Evolutionary conservation across 768 basidiomycete genomes (phyloP), one percentile per base, ranked within the genome.

Genomic region (Naematelia aurantialba): DNA sequence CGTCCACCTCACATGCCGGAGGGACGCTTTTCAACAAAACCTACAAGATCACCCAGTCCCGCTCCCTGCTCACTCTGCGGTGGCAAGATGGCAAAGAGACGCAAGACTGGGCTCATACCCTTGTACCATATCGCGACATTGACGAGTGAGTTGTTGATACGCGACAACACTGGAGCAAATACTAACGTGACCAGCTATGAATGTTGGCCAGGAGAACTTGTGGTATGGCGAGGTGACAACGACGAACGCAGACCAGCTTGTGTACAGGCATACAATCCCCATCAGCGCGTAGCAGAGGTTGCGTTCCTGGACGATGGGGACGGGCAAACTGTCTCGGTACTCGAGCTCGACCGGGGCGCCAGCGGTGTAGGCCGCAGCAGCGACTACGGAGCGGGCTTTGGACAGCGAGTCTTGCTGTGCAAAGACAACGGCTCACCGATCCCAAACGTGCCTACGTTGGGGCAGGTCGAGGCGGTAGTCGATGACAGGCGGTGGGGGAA

Each of bases 311-410:
- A 84, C 87, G 2, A 72, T 70, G 56, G 17, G 24, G 77, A 77
- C 34, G 77, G 79, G 47, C 87, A 91, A 73, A 80, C 85, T 17
- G 88, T 86, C 11, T 88, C 91, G 31, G 82, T 89, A 11, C 81
- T 97, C 31, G 91, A 97, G 78, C 84, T 97, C 52, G 91, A 94
- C 72, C 85, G 88, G 8, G 89, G 90, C 67, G 90, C 89, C 26
- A 60, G 61, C 2, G 81, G 81, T 24, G 81, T 81, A 34, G 24
- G 24, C 8, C 85, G 85, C 60, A 73, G 79, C 64, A 78, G 49
- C 10, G 26, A 17, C 3, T 80, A 59, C 52, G 93, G 92, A 24
- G 86, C 93, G 24, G 84, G 85, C 45, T 82, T 88, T 21, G 89
- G 91, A 14, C 89, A 93, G 72, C 84, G 85, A 61, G 89, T 96